Percentiles rank a stretch among this genome's conserved stretches.
Evolutionary conservation across 2,329 filamentous ascomycete genomes (phyloP).

Genomic region (Fusarium annulatum): DNA sequence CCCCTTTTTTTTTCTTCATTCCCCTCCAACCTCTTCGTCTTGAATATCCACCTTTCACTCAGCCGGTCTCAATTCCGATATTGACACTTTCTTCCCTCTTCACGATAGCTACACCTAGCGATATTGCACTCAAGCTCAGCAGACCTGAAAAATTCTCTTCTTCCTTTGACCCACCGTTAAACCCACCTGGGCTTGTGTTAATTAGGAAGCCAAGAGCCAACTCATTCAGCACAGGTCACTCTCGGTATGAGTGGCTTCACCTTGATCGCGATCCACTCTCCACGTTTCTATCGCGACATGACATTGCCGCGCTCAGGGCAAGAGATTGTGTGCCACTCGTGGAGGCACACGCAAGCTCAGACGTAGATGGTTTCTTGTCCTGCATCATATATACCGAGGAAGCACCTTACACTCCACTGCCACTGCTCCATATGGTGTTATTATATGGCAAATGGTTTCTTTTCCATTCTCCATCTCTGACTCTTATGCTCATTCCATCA

Average conservation of each 20-base stretch:
- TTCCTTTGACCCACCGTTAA: slow-evolving; percentile 11
- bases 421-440: slow-evolving; percentile 20
- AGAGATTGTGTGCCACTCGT: slow-evolving; percentile 6
- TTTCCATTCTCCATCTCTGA: slow-evolving; percentile 15
- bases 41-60: slow-evolving; percentile 27
- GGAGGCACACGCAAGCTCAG: slow-evolving; percentile 17
- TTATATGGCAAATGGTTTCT: slow-evolving; percentile 17
- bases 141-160: slow-evolving; percentile 40
- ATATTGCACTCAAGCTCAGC: slow-evolving; percentile 33
- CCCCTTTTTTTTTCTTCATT: slow-evolving; percentile 7
- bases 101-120: slow-evolving; percentile 15
- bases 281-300: slow-evolving; percentile 27
- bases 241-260: slow-evolving; percentile 35
- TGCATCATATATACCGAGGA: slow-evolving; percentile 22
- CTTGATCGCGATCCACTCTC: slow-evolving; percentile 18
- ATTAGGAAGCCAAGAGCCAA: slow-evolving; percentile 39
- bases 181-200: slow-evolving; percentile 28
- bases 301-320: slow-evolving; percentile 2
- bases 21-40: slow-evolving; percentile 35
- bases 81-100: slow-evolving; percentile 20
- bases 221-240: slow-evolving; percentile 7
- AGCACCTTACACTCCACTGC: slow-evolving; percentile 34
- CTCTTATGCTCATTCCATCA: background rate
- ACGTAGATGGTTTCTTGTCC: slow-evolving; percentile 8
- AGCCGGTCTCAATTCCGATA: slow-evolving; percentile 28